Evolutionary conservation across 768 basidiomycete species (phyloP).

Genomic region (Mycena albidolilacea): DNA sequence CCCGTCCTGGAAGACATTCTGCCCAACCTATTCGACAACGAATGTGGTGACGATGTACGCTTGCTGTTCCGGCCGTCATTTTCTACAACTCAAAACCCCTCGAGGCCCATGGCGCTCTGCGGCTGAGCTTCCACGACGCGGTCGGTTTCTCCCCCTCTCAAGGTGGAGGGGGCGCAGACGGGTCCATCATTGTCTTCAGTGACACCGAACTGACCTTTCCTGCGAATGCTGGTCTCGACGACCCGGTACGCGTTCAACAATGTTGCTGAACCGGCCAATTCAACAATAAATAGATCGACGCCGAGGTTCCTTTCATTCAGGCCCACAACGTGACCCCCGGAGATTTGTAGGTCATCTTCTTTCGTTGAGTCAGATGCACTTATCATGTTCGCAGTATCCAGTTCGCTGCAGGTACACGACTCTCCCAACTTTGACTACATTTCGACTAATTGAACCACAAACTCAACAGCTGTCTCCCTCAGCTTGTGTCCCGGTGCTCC

Average conservation of each 20-base stretch:
- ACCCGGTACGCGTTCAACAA: constrained; percentile 33
- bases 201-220: constrained; percentile 47
- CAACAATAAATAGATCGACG: constrained; percentile 25
- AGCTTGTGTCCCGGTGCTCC: constrained; percentile 53
- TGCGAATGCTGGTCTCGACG: constrained; percentile 50
- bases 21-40: constrained; percentile 44
- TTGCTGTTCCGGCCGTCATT: constrained; percentile 41
- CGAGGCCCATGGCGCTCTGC: constrained; percentile 32
- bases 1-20: constrained; percentile 50
- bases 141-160: constrained; percentile 41
- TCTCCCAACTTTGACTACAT: neutral
- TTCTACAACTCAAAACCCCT: constrained; percentile 45
- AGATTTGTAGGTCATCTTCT: constrained; percentile 45
- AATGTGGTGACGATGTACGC: constrained; percentile 50
- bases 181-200: constrained; percentile 52
- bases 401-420: constrained; percentile 42
- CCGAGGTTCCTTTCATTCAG: constrained; percentile 42
- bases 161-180: constrained; percentile 44
- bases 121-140: constrained; percentile 40
- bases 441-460: neutral
- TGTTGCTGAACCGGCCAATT: too few species aligned
- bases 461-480: constrained; percentile 43
- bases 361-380: neutral
- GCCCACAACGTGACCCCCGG: constrained; percentile 45
- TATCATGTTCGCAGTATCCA: constrained; percentile 38